Evolutionary conservation across 2,329 filamentous ascomycete species (phyloP), one percentile per base, ranked within the genome.

Genomic region (Aspergillus eucalypticola): DNA sequence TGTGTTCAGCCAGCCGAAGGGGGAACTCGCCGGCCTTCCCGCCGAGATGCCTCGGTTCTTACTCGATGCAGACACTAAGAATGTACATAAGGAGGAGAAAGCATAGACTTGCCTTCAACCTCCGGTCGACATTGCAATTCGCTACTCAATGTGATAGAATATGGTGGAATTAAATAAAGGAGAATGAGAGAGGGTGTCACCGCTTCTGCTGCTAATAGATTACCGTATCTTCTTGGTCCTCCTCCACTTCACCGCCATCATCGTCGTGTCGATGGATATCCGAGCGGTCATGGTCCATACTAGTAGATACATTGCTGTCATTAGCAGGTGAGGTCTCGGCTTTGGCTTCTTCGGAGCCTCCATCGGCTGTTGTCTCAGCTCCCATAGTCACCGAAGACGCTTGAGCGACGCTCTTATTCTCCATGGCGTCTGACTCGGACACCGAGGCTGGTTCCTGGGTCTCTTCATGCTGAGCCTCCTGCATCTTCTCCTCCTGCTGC

Each of bases 211-310:
- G 5, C 64, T 69, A 96, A 79, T 96, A 96, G 61, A 96, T 94
- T 56, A 96, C 91, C 68, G 89, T 92, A 70, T 96, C 92, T 79
- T 97, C 92, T 61, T 92, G 91, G 57, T 89, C 90, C 75, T 95
- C 87, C 66, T 96, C 83, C 59, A 94, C 88, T 70, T 93, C 90
- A 56, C 87, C 90, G 54, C 85, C 83, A 63, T 92, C 88, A 69
- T 93, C 90, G 61, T 90, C 83, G 67, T 84, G 72, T 60, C 77
- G 78, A 69, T 76, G 73, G 63, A 70, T 66, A 64, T 76, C 75
- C 76, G 81, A 59, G 38, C 71, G 64, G 74, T 78, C 73, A 75
- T 76, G 66, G 63, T 75, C 72, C 70, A 70, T 69, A 35, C 32
- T 35, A 35, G 32, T 35, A 64, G 69, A 25, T 41, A 52, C 60